Conservation (phyloP, 2,329 filamentous ascomycete species). For the Calcarisporium arbuscula region DNA sequence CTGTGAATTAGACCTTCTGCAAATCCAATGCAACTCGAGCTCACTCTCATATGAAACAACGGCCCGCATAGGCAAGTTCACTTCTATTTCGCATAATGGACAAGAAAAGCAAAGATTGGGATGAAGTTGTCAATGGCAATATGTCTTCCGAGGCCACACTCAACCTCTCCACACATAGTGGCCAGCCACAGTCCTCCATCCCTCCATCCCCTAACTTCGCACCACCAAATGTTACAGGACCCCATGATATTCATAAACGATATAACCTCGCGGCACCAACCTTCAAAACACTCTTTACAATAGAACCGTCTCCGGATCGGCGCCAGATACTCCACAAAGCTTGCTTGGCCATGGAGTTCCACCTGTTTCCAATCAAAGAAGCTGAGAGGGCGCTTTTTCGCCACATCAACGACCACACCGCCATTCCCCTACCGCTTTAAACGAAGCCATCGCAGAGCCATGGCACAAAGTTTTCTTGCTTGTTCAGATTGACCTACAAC, state of each 20-base stretch:
- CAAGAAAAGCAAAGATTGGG: no score
- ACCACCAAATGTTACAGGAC: no score
- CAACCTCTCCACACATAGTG: no score
- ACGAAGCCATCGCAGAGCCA: conserved; percentile 43
- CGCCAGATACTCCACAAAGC: conserved; percentile 29
- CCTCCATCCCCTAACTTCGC: no score
- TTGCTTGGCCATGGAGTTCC: conserved; percentile 31
- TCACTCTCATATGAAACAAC: no score
- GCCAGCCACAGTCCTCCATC: no score
- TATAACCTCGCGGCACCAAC: conserved; percentile 27
- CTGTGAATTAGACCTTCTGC: no score
- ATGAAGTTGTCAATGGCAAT: no score
- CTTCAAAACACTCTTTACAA: conserved; percentile 21
- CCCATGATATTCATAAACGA: conserved; percentile 25
- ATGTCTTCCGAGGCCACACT: no score
- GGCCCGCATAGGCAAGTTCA: no score
- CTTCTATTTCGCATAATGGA: no score
- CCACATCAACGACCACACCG: conserved; percentile 30
- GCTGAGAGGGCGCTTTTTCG: conserved; percentile 29
- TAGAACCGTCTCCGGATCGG: conserved; percentile 20
- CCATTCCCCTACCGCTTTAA: conserved; percentile 31
- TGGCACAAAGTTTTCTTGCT: conserved; percentile 73
- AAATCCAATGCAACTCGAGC: no score
- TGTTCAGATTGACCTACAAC: conserved; percentile 64
- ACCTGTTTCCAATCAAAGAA: conserved; percentile 28